Evolutionary conservation across 306 rosid genomes (phyloP).

Genomic region (Prunus mongolica): DNA sequence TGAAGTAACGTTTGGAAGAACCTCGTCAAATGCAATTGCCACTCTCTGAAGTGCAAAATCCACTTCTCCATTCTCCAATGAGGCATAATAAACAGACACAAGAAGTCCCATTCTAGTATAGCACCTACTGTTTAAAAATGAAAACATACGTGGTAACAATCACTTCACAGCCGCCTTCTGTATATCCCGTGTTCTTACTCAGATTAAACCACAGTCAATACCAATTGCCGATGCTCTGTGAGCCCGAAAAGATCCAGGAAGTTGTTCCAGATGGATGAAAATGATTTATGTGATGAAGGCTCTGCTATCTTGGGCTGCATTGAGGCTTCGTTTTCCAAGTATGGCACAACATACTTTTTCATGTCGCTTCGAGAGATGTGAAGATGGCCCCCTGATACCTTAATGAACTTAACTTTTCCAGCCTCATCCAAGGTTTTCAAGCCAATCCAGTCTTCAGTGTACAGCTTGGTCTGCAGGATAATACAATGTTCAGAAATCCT

Average conservation of each 20-base stretch:
- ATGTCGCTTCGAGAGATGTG: constrained; percentile 53
- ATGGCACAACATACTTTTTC: constrained; percentile 58
- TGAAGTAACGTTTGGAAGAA: not conserved
- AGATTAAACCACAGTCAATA: not conserved
- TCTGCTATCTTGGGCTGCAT: constrained; percentile 8
- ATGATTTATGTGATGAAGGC: constrained; percentile 8
- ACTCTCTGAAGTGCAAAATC: not conserved
- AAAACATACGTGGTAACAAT: not conserved
- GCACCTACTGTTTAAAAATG: not conserved
- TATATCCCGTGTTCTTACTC: not conserved
- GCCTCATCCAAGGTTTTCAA: constrained; percentile 74
- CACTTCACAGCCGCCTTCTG: not conserved
- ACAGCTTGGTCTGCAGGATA: constrained; percentile 62
- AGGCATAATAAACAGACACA: not conserved
- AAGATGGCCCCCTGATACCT: constrained; percentile 65
- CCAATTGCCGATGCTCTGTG: not conserved
- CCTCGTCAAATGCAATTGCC: not conserved
- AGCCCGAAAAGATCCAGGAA: constrained; percentile 20
- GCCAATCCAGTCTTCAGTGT: constrained; percentile 87
- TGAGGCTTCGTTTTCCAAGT: constrained; percentile 45
- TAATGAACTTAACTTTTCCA: constrained; percentile 63
- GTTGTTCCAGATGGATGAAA: constrained; percentile 25
- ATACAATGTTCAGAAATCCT: constrained; percentile 11
- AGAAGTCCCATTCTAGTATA: not conserved
- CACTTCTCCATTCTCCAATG: constrained; percentile 3